Percentiles rank a stretch among this genome's conserved stretches.
phyloP scores from a whole-genome alignment of 2,329 filamentous ascomycete species.

The Colletotrichum sp. region DNA sequence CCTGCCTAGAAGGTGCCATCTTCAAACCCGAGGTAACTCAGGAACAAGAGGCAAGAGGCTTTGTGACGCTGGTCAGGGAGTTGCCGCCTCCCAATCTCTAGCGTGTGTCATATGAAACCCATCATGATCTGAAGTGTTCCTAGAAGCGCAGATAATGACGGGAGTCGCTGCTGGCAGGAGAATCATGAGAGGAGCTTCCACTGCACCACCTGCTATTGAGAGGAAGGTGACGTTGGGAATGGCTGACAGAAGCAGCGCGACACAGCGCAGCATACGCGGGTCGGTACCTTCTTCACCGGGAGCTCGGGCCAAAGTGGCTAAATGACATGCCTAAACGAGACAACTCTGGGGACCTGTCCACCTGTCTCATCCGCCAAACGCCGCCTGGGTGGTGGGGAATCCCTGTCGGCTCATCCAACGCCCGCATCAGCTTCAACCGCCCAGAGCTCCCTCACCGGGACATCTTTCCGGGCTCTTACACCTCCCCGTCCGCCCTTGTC shows the following conservation, averaged over 20 bases:
- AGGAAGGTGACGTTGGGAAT: neutral
- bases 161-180: neutral
- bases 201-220: neutral
- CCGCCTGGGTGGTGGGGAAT: constrained; percentile 7
- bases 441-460: constrained; percentile 11
- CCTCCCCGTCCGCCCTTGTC: neutral
- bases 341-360: neutral
- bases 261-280: neutral
- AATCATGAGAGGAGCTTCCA: neutral
- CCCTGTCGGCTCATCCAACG: neutral
- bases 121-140: neutral
- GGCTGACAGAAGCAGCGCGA: neutral
- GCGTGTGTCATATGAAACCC: neutral
- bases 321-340: neutral
- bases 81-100: neutral
- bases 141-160: neutral
- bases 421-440: constrained; percentile 3
- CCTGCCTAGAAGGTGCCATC: neutral
- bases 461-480: neutral
- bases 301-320: constrained; percentile 5
- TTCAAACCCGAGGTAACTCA: accelerated
- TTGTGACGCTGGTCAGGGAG: neutral
- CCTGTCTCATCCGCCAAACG: neutral
- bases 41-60: neutral
- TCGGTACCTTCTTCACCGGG: neutral